A percentile compares a stretch with the other conserved stretches of the same genome.
These are phyloP conservation scores for Hirsutella minnesotensis DNA, from an alignment of 2,329 filamentous ascomycete genomes.

Conservation along the genomic window DNA sequence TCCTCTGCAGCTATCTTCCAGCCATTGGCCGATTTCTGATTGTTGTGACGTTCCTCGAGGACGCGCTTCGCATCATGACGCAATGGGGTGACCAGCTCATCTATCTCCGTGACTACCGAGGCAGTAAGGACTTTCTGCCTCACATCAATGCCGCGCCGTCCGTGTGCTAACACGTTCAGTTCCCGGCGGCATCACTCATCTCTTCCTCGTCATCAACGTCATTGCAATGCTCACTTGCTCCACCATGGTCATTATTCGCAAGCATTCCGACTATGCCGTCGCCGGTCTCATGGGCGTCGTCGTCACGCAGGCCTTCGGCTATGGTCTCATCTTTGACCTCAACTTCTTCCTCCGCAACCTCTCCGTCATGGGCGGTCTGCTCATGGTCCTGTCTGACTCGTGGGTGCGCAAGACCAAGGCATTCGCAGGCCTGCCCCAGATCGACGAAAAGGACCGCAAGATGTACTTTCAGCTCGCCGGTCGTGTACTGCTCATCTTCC, in stretches of 20 bases:
- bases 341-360: slow-evolving; percentile 99
- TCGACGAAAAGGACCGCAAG: slow-evolving; percentile 99
- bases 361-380: slow-evolving; percentile 88
- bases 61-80: slow-evolving; percentile 89
- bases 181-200: slow-evolving; percentile 74
- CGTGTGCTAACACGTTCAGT: slow-evolving; percentile 39
- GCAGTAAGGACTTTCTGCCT: slow-evolving; percentile 53
- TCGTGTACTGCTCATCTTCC: slow-evolving; percentile 89
- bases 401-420: slow-evolving; percentile 98
- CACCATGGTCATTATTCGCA: slow-evolving; percentile 76
- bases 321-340: slow-evolving; percentile 95
- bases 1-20: slow-evolving; percentile 64
- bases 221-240: slow-evolving; percentile 78
- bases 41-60: slow-evolving; percentile 95
- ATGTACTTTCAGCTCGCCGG: slow-evolving; percentile 99
- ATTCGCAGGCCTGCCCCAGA: slow-evolving; percentile 81
- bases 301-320: slow-evolving; percentile 85
- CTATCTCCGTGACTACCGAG: slow-evolving; percentile 84
- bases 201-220: slow-evolving; percentile 87
- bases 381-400: slow-evolving; percentile 97
- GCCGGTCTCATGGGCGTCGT: slow-evolving; percentile 83
- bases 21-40: slow-evolving; percentile 95
- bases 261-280: slow-evolving; percentile 88
- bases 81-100: slow-evolving; percentile 94
- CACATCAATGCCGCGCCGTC: background rate